A percentile compares a stretch with the other conserved stretches of the same genome.
Evolutionary conservation across 2,329 filamentous ascomycete genomes (phyloP).

Genomic region (Aspergillus floridensis): DNA sequence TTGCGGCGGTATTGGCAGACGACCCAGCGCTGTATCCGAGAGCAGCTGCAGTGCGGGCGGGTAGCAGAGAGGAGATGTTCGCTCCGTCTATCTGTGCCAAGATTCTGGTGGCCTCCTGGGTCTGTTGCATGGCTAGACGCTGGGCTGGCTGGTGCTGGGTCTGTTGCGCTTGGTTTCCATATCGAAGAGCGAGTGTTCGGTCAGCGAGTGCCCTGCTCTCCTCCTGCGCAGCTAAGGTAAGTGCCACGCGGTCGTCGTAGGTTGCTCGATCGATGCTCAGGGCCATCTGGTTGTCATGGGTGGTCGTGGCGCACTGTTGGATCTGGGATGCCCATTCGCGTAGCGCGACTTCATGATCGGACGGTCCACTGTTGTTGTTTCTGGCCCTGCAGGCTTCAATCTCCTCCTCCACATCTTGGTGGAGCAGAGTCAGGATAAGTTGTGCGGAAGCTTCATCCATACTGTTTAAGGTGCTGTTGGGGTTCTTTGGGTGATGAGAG

Average conservation of each 20-base stretch:
- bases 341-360: slow-evolving; percentile 6
- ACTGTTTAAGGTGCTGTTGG: background rate
- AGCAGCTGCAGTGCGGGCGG: too few relatives aligned
- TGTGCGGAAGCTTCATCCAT: slow-evolving; percentile 5
- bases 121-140: background rate
- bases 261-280: slow-evolving; percentile 3
- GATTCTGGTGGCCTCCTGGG: background rate
- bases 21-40: too few relatives aligned
- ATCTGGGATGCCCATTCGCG: slow-evolving; percentile 6
- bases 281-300: slow-evolving; percentile 4
- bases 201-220: slow-evolving; percentile 7
- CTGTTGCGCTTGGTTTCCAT: background rate
- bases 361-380: background rate
- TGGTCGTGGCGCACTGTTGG: background rate
- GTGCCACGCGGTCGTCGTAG: slow-evolving; percentile 7
- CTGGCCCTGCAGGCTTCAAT: background rate
- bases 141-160: slow-evolving; percentile 1
- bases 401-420: background rate
- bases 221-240: slow-evolving; percentile 6
- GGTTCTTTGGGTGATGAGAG: too few relatives aligned
- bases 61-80: too few relatives aligned
- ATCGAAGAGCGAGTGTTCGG: background rate
- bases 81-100: background rate
- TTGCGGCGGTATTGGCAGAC: background rate
- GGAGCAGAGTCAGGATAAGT: slow-evolving; percentile 1